A percentile compares a stretch with the other conserved stretches of the same genome.
phyloP scores from a whole-genome alignment of 345 rosid genomes.

The Balakata baccata region DNA sequence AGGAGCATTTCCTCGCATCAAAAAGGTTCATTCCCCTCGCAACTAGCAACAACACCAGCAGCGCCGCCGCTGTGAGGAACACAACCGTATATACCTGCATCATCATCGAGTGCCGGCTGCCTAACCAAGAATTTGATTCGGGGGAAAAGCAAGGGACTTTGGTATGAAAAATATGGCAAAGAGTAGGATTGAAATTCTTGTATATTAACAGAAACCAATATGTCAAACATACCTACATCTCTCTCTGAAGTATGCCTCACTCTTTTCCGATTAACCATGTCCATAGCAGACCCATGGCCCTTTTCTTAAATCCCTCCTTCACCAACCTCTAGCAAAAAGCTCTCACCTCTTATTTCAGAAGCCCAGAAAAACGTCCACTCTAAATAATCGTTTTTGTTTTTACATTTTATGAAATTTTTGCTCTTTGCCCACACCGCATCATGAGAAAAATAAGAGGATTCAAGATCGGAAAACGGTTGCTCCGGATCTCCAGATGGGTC shows the following conservation, averaged over 20 bases:
- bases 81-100: neutral
- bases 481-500: slow-evolving; percentile 55
- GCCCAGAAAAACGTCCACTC: neutral
- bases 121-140: neutral
- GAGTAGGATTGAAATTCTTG: slow-evolving; percentile 19
- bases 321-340: neutral
- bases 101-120: neutral
- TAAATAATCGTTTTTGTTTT: neutral
- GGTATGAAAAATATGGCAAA: neutral
- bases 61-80: no score
- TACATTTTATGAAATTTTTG: neutral
- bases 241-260: slow-evolving; percentile 49
- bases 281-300: slow-evolving; percentile 57
- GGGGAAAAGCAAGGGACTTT: neutral
- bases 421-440: neutral
- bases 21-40: neutral
- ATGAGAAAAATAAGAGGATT: slow-evolving; percentile 63
- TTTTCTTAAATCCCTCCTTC: slow-evolving; percentile 26
- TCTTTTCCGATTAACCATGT: slow-evolving; percentile 45
- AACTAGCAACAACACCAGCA: neutral
- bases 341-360: neutral
- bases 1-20: neutral
- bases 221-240: slow-evolving; percentile 45
- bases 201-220: slow-evolving; percentile 6
- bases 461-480: slow-evolving; percentile 51